Conservation (phyloP, 2,329 filamentous ascomycete species). For the Ceratocystis diversiconidia region DNA sequence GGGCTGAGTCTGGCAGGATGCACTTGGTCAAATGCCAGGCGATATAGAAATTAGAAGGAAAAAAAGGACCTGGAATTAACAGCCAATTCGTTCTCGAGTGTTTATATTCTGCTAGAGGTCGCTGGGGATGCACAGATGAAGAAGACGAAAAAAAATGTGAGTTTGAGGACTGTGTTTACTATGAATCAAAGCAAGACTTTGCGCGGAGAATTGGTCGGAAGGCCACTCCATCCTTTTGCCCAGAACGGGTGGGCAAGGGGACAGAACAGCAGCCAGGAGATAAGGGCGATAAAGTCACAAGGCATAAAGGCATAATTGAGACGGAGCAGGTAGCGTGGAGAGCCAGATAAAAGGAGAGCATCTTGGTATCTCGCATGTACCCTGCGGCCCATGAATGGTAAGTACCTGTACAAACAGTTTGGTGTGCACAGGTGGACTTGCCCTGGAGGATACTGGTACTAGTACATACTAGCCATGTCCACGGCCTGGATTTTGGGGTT, state of each 20-base stretch:
- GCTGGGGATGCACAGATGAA: background rate
- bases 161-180: background rate
- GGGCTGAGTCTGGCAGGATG: slow-evolving; percentile 9
- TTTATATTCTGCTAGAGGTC: background rate
- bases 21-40: background rate
- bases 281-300: background rate
- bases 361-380: background rate
- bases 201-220: background rate
- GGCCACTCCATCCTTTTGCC: background rate
- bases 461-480: background rate
- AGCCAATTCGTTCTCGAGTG: background rate
- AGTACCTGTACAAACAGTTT: background rate
- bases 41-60: background rate
- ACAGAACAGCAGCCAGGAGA: background rate
- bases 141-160: background rate
- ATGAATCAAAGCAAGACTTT: background rate
- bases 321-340: too few relatives aligned
- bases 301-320: background rate
- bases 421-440: too few relatives aligned
- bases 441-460: background rate
- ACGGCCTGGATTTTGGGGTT: background rate
- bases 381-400: background rate
- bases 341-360: background rate
- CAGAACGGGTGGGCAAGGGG: background rate
- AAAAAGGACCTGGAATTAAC: background rate